Evolutionary conservation across 768 basidiomycete genomes (phyloP).

Genomic region (Boletus sensibilis): DNA sequence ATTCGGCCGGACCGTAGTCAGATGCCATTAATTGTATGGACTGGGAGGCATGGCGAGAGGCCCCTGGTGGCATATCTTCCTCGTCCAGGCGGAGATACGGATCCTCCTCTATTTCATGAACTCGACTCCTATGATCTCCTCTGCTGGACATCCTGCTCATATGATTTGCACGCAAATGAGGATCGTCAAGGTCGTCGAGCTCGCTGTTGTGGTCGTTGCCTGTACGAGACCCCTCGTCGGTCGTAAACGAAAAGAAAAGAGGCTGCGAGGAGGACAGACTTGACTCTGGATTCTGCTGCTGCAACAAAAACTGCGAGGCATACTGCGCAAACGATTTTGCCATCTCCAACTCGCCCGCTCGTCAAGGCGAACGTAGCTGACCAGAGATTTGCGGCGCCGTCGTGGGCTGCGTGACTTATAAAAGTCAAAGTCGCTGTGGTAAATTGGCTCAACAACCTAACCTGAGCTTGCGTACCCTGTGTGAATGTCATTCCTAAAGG

Average conservation of each 20-base stretch:
- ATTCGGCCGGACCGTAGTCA: constrained; percentile 34
- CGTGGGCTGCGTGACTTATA: constrained; percentile 13
- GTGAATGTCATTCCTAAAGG: constrained; percentile 18
- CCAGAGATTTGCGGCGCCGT: constrained; percentile 7
- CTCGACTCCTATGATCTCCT: constrained; percentile 28
- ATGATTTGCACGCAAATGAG: constrained; percentile 52
- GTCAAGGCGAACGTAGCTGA: constrained; percentile 15
- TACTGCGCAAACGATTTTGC: constrained; percentile 77
- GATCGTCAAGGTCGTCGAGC: constrained; percentile 75
- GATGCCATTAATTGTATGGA: constrained; percentile 39
- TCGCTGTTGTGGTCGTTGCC: constrained; percentile 48
- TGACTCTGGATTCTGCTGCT: constrained; percentile 51
- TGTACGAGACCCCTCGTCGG: constrained; percentile 61
- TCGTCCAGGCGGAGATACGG: constrained; percentile 77
- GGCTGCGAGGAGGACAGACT: constrained; percentile 67
- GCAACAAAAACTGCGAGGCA: constrained; percentile 77
- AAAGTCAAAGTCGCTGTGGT: constrained; percentile 13
- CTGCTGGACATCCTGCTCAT: constrained; percentile 35
- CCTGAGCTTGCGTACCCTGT: constrained; percentile 26
- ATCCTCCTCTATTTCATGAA: constrained; percentile 55
- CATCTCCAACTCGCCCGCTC: constrained; percentile 35
- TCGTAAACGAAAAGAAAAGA: constrained; percentile 86
- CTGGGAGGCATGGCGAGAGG: constrained; percentile 36
- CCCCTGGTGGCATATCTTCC: constrained; percentile 50
- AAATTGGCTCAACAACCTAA: constrained; percentile 20